Evolutionary conservation across 176 grass and related monocot species (phyloP), one percentile per base, ranked within the genome.

Genomic region (Thinopyrum elongatum): DNA sequence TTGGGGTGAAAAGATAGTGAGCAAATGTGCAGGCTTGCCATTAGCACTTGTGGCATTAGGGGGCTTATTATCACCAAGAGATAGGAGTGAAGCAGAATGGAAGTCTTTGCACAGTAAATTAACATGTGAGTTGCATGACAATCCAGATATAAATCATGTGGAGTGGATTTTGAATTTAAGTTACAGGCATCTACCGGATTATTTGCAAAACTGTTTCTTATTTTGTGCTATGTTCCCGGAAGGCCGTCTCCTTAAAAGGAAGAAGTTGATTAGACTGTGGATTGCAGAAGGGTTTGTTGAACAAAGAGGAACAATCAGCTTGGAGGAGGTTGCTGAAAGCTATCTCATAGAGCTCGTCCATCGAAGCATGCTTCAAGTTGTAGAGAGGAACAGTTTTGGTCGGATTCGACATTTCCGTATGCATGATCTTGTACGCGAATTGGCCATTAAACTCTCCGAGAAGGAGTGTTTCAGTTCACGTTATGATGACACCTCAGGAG

Each of bases 201-300:
- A 92, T 80, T 69, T 95, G 15, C 92, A 92, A 7, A 92, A 86
- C 26, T 95, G 93, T 74, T 95, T 90, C 51, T 60, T 95, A 1
- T 86, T 86, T 39, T 86, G 70, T 78, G 39, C 82, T 82, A 71
- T 92, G 33, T 95, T 92, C 51, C 93, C 88, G 36, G 84, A 94
- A 78, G 85, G 90, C 55, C 77, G 78, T 65, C 19, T 44, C 0
- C 78, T 92, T 12, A 4, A 2, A 1, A 86, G 86, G 53, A 88
- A 80, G 10, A 80, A 47, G 62, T 67, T 95, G 10, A 74, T 87
- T 15, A 88, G 67, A 65, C 49, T 95, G 19, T 95, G 88, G 93
- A 73, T 92, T 3, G 83, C 82, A 17, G 93, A 95, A 72, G 88
- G 66, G 3, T 95, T 95, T 83, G 70, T 89, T 5, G 80, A 87